Percentiles rank a stretch among this genome's conserved stretches.
phyloP scores from a whole-genome alignment of 495 filamentous ascomycete genomes.

The Penicillium coprophilum region DNA sequence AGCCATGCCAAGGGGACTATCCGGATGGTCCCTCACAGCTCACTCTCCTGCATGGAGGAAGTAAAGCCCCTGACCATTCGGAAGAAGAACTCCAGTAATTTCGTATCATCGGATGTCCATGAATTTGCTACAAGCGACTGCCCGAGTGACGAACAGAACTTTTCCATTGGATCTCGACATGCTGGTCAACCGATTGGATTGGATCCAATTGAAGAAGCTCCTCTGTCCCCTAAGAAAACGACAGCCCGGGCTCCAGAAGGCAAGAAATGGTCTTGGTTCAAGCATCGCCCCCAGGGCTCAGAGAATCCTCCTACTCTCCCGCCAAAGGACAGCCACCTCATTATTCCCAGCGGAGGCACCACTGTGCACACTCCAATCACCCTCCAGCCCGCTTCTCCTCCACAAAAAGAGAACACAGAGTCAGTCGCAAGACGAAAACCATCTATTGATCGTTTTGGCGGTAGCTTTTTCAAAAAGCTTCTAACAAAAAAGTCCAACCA shows the following conservation, averaged over 20 bases:
- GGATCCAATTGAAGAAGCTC: conserved; percentile 35
- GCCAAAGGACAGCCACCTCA: conserved; percentile 19
- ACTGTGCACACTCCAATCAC: conserved; percentile 28
- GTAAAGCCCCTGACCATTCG: conserved; percentile 54
- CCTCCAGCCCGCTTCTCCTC: not conserved
- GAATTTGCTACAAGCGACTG: conserved; percentile 4
- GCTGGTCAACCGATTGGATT: conserved; percentile 22
- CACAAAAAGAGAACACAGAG: not conserved
- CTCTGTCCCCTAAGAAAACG: conserved; percentile 29
- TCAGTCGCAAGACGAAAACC: conserved; percentile 21
- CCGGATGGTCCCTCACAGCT: conserved; percentile 49
- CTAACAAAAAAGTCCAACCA: conserved; percentile 36
- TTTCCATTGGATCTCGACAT: conserved; percentile 24
- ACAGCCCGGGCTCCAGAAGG: conserved; percentile 26
- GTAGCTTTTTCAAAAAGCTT: conserved; percentile 33
- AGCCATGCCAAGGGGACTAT: conserved; percentile 41
- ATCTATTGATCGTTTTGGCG: conserved; percentile 30
- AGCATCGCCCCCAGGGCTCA: conserved; percentile 49
- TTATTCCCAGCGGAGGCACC: conserved; percentile 30
- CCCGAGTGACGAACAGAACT: conserved; percentile 1
- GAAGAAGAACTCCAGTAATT: conserved; percentile 41
- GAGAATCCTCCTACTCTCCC: conserved; percentile 24
- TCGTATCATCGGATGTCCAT: not conserved
- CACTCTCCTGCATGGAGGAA: conserved; percentile 39
- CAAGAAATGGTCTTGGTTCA: conserved; percentile 70